Conservation (phyloP, 352 stramenopile species). For the Phytophthora lateralis region DNA sequence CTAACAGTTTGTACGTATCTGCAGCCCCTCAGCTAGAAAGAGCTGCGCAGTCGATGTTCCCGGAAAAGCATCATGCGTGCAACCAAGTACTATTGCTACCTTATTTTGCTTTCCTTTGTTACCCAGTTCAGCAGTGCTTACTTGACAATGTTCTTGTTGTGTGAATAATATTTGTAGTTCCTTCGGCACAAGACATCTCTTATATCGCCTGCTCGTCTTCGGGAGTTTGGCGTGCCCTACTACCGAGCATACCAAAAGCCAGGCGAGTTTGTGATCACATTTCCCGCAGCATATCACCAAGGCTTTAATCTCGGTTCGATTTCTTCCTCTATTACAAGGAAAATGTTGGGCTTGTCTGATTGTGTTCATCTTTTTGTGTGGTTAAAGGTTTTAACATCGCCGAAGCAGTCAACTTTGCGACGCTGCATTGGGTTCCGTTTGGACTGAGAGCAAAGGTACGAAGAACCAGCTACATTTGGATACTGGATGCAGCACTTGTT, state of each 20-base stretch:
- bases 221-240: constrained; percentile 85
- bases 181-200: constrained; percentile 94
- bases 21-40: constrained; percentile 79
- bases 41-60: constrained; percentile 85
- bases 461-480: background rate
- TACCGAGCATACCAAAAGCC: constrained; percentile 80
- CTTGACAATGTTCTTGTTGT: background rate
- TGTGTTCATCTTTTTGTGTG: background rate
- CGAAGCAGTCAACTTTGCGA: constrained; percentile 91
- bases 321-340: background rate
- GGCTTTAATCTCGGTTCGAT: constrained; percentile 88
- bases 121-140: background rate
- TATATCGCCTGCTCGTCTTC: constrained; percentile 83
- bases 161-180: constrained; percentile 57
- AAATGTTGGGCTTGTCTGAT: background rate
- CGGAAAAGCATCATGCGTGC: constrained; percentile 86
- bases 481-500: background rate
- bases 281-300: constrained; percentile 88
- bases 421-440: constrained; percentile 82
- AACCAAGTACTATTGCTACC: constrained; percentile 44
- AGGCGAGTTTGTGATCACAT: constrained; percentile 94
- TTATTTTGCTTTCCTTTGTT: background rate
- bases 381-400: constrained; percentile 90
- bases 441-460: constrained; percentile 79
- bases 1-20: constrained; percentile 10